Evolutionary conservation across 2,329 filamentous ascomycete species (phyloP).

Genomic region (Arthrobotrys sinensis): DNA sequence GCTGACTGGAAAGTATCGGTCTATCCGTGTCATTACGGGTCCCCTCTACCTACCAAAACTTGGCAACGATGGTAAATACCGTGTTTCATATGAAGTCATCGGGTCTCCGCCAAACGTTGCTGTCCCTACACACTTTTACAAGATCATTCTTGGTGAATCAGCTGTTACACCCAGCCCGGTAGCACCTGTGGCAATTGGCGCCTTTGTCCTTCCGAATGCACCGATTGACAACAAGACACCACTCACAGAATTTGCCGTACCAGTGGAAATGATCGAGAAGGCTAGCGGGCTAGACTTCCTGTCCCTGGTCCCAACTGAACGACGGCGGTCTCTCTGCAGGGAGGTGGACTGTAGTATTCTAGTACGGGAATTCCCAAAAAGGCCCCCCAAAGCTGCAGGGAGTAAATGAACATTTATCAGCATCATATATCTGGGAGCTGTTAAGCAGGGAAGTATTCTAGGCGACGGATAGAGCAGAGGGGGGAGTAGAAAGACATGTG

Average conservation of each 20-base stretch:
- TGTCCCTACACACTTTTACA: slow-evolving; percentile 99
- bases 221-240: slow-evolving; percentile 89
- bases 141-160: slow-evolving; percentile 93
- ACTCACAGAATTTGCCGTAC: slow-evolving; percentile 92
- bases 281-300: slow-evolving; percentile 94
- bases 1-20: slow-evolving; percentile 84
- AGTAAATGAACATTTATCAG: slow-evolving; percentile 14
- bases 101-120: slow-evolving; percentile 93
- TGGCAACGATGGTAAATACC: slow-evolving; percentile 94
- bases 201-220: slow-evolving; percentile 95
- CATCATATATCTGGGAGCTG: background rate
- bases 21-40: slow-evolving; percentile 91
- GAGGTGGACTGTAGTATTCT: slow-evolving; percentile 88
- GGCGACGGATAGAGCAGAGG: background rate
- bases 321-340: slow-evolving; percentile 84
- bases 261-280: slow-evolving; percentile 90
- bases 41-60: slow-evolving; percentile 91
- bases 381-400: slow-evolving; percentile 57
- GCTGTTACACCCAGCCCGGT: slow-evolving; percentile 65
- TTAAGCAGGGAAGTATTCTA: background rate
- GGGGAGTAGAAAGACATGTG: background rate
- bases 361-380: slow-evolving; percentile 81
- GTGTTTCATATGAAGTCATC: slow-evolving; percentile 95
- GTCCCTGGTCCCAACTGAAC: slow-evolving; percentile 79
- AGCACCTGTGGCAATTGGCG: slow-evolving; percentile 87